These are phyloP conservation scores for Tulasnella sp. DNA, from an alignment of 768 basidiomycete species.

Conservation along the genomic window DNA sequence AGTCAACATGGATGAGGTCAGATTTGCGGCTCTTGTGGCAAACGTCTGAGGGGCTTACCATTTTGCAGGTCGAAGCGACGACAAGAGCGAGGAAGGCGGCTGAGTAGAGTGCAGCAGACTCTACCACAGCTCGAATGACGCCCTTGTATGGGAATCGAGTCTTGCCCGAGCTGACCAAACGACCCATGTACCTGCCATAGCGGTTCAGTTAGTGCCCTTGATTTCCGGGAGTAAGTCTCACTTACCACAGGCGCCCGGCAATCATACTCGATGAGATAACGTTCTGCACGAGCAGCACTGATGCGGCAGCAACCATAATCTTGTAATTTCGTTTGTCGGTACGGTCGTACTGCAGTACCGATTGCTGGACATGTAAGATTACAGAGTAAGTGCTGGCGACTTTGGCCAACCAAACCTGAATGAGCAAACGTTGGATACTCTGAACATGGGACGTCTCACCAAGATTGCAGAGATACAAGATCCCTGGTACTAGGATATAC, in stretches of 20 bases:
- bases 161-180: constrained; percentile 1
- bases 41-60: background rate
- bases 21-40: background rate
- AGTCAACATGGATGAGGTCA: background rate
- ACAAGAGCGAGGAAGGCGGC: background rate
- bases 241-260: constrained; percentile 6
- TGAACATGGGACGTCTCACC: background rate
- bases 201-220: too few species aligned
- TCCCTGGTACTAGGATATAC: background rate
- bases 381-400: background rate
- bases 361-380: background rate
- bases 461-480: background rate
- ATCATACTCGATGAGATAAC: background rate
- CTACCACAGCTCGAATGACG: constrained; percentile 4
- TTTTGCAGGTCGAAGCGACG: background rate
- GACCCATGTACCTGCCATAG: constrained; percentile 8
- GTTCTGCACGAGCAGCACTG: background rate
- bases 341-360: background rate
- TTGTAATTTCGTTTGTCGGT: constrained; percentile 12
- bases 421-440: background rate
- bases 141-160: background rate
- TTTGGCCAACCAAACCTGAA: background rate
- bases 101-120: constrained; percentile 5
- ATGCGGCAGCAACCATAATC: background rate
- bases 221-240: background rate